Evolutionary conservation across 2,329 filamentous ascomycete genomes (phyloP).

Genomic region (Nemania diffusa): DNA sequence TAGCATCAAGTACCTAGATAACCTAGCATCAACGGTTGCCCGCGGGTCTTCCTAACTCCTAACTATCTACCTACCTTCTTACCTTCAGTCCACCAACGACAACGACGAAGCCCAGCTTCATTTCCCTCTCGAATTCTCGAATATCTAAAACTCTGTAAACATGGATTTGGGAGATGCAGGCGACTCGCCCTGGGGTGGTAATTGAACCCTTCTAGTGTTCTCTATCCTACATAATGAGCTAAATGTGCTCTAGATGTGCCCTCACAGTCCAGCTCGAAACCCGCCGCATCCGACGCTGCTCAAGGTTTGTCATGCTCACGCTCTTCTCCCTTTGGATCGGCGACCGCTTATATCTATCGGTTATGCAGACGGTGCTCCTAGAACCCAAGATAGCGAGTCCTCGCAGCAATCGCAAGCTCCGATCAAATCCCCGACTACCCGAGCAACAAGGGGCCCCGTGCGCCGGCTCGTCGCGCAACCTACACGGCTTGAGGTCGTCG

Average conservation of each 20-base stretch:
- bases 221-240: conserved; percentile 34
- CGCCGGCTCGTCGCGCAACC: conserved; percentile 78
- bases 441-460: conserved; percentile 47
- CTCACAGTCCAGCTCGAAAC: conserved; percentile 50
- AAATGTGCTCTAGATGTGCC: conserved; percentile 52
- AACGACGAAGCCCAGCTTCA: conserved; percentile 17
- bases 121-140: conserved; percentile 21
- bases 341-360: conserved; percentile 30
- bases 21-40: conserved; percentile 25
- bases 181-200: conserved; percentile 59
- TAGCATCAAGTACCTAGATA: background rate
- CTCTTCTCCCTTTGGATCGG: background rate
- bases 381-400: conserved; percentile 44
- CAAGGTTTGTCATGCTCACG: conserved; percentile 40
- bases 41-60: background rate
- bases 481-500: conserved; percentile 80
- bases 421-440: conserved; percentile 44
- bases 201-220: conserved; percentile 36
- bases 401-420: conserved; percentile 48
- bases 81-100: conserved; percentile 23
- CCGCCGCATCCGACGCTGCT: conserved; percentile 43
- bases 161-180: conserved; percentile 58
- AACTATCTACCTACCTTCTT: background rate
- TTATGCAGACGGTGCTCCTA: conserved; percentile 38
- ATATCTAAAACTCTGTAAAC: conserved; percentile 20